These are phyloP conservation scores for Myxozyma lipomycoides DNA, from an alignment of 805 yeast species.

Conservation along the genomic window DNA sequence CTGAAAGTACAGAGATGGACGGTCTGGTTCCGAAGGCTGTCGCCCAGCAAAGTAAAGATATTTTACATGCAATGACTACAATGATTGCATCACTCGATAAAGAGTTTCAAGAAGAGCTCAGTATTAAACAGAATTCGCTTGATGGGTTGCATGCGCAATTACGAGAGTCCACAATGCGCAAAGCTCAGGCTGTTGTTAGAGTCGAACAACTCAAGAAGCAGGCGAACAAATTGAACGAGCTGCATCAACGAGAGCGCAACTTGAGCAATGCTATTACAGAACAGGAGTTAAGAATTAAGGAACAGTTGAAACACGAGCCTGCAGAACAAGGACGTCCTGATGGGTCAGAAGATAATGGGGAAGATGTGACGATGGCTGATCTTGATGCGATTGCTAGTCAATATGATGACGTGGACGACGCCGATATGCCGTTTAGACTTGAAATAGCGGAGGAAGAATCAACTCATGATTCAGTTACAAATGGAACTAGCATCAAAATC, in stretches of 20 bases:
- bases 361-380: slow-evolving; percentile 24
- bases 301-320: slow-evolving; percentile 49
- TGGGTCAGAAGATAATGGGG: slow-evolving; percentile 4
- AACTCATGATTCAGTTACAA: not conserved
- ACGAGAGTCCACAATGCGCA: slow-evolving; percentile 51
- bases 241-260: slow-evolving; percentile 54
- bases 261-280: slow-evolving; percentile 60
- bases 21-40: slow-evolving; percentile 19
- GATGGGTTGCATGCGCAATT: slow-evolving; percentile 52
- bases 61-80: slow-evolving; percentile 49
- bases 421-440: slow-evolving; percentile 87
- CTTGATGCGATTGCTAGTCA: slow-evolving; percentile 16
- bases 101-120: slow-evolving; percentile 57
- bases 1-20: slow-evolving; percentile 1
- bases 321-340: not conserved
- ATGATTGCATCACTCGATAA: slow-evolving; percentile 51
- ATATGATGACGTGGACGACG: slow-evolving; percentile 52
- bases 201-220: slow-evolving; percentile 51
- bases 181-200: slow-evolving; percentile 48
- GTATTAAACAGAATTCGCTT: slow-evolving; percentile 50
- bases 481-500: not conserved
- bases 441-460: slow-evolving; percentile 42
- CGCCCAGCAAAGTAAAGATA: slow-evolving; percentile 40
- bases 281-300: slow-evolving; percentile 31
- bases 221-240: slow-evolving; percentile 45